Evolutionary conservation across 2,329 filamentous ascomycete species (phyloP).

Genomic region (Alternaria viburni): DNA sequence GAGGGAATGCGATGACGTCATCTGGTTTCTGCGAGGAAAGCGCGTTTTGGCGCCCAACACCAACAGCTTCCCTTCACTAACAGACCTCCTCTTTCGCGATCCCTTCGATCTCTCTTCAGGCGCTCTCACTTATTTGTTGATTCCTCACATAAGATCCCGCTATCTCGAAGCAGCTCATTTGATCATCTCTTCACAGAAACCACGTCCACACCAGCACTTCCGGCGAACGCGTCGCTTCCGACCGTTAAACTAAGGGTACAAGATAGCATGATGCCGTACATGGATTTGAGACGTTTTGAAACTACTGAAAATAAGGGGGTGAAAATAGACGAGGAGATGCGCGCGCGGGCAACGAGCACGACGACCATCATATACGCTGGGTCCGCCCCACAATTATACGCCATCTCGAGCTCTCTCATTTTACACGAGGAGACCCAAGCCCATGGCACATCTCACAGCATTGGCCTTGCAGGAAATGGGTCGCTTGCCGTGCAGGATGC

Average conservation of each 20-base stretch:
- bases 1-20: background rate
- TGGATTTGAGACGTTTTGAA: background rate
- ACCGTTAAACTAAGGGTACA: background rate
- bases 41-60: background rate
- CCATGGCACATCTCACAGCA: background rate
- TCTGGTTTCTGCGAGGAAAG: background rate
- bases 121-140: accelerated
- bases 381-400: background rate
- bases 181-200: background rate
- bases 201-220: background rate
- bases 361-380: background rate
- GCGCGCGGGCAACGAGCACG: background rate
- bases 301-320: background rate
- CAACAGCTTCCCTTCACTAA: background rate
- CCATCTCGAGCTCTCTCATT: background rate
- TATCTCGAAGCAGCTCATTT: background rate
- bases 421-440: background rate
- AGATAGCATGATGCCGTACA: background rate
- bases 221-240: background rate
- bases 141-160: background rate
- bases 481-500: background rate
- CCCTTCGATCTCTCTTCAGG: background rate
- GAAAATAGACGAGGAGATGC: background rate
- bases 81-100: background rate
- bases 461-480: background rate